These are phyloP conservation scores for Epichloe typhina DNA, from an alignment of 2,329 filamentous ascomycete genomes.

Conservation along the genomic window DNA sequence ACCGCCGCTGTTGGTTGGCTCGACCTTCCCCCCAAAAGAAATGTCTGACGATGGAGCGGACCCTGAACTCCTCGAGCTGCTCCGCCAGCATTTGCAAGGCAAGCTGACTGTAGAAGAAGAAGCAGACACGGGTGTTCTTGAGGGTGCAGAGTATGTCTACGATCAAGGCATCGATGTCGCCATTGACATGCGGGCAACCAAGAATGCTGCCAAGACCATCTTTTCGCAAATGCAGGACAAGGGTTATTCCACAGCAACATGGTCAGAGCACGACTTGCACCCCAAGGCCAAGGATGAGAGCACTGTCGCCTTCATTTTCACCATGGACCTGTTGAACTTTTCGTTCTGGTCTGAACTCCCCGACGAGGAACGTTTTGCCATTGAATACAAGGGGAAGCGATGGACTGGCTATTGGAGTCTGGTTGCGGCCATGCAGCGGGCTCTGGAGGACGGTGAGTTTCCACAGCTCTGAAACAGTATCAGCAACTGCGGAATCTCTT, in stretches of 20 bases:
- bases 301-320: constrained; percentile 87
- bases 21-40: neutral
- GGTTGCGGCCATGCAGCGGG: constrained; percentile 74
- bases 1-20: constrained; percentile 9
- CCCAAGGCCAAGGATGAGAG: constrained; percentile 68
- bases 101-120: constrained; percentile 40
- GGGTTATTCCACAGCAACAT: constrained; percentile 69
- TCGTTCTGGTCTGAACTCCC: constrained; percentile 78
- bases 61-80: constrained; percentile 71
- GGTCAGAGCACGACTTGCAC: constrained; percentile 82
- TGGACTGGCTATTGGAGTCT: constrained; percentile 97
- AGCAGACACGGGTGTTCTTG: constrained; percentile 69
- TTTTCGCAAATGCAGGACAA: constrained; percentile 72
- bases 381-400: constrained; percentile 65
- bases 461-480: neutral
- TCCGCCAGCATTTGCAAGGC: constrained; percentile 65
- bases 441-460: constrained; percentile 62
- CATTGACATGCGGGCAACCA: constrained; percentile 69
- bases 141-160: constrained; percentile 74
- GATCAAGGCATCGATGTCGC: constrained; percentile 90
- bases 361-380: constrained; percentile 62
- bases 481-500: neutral
- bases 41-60: constrained; percentile 89
- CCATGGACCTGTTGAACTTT: constrained; percentile 94
- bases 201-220: constrained; percentile 68